A percentile compares a stretch with the other conserved stretches of the same genome.
phyloP scores from a whole-genome alignment of 2,329 filamentous ascomycete genomes.

The Cytospora piceae region DNA sequence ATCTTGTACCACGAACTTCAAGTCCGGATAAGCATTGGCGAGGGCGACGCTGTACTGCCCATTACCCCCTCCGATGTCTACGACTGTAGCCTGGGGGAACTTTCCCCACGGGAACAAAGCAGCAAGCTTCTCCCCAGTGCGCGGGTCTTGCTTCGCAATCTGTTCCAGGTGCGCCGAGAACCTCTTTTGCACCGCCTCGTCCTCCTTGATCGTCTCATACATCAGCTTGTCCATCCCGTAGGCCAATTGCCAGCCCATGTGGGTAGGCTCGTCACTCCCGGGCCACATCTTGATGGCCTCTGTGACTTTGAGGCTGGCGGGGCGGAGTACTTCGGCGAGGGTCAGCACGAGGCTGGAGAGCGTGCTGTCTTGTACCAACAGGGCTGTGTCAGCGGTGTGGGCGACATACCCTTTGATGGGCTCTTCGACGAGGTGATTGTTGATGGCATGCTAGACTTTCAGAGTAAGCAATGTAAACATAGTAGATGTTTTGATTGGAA shows the following conservation, averaged over 20 bases:
- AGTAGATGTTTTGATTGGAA: background rate
- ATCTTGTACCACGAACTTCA: conserved; percentile 10
- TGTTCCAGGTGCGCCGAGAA: conserved; percentile 10
- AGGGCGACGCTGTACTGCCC: conserved; percentile 6
- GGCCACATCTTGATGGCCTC: conserved; percentile 6
- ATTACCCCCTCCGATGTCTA: conserved; percentile 5
- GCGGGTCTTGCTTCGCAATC: conserved; percentile 9
- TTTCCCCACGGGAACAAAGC: background rate
- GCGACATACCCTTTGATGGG: background rate
- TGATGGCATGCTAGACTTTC: background rate
- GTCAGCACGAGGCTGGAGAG: background rate
- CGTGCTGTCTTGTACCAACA: background rate
- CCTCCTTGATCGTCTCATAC: conserved; percentile 11
- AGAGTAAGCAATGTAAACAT: background rate
- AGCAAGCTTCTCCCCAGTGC: conserved; percentile 2
- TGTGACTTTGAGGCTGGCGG: conserved; percentile 1
- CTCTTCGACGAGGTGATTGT: background rate
- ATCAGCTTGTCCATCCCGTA: conserved; percentile 8
- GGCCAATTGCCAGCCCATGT: conserved; percentile 3
- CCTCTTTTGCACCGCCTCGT: background rate
- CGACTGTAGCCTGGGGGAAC: background rate
- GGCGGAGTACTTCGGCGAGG: conserved; percentile 2
- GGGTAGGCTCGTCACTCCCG: background rate
- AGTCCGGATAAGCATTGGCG: background rate
- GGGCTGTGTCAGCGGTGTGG: conserved; percentile 5